Conservation (phyloP, 495 filamentous ascomycete species). For the Amphirosellinia nigrospora region DNA sequence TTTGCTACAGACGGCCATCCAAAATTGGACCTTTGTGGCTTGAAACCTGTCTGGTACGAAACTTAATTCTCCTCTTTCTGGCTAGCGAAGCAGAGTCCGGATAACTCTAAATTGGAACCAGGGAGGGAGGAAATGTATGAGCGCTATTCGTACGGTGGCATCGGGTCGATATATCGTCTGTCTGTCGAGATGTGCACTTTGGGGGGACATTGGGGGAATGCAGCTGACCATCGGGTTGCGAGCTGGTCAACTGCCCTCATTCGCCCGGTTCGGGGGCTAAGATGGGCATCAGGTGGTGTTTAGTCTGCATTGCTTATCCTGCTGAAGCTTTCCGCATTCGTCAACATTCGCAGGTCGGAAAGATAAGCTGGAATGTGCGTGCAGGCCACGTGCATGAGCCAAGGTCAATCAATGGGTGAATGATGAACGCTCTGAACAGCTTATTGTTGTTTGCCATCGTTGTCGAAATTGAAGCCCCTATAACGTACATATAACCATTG, state of each 20-base stretch:
- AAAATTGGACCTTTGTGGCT: conserved; percentile 27
- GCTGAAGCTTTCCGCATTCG: conserved; percentile 36
- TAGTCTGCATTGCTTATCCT: conserved; percentile 32
- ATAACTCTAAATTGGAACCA: conserved; percentile 6
- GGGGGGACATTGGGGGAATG: background rate
- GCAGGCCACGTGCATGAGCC: conserved; percentile 36
- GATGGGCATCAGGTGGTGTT: conserved; percentile 37
- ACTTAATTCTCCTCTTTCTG: conserved; percentile 21
- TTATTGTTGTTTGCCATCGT: background rate
- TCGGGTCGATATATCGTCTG: background rate
- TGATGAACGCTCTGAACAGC: background rate
- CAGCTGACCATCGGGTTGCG: conserved; percentile 3
- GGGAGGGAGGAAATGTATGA: background rate
- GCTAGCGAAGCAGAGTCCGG: conserved; percentile 12
- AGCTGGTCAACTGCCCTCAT: conserved; percentile 16
- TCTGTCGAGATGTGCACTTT: conserved; percentile 16
- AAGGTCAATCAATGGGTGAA: background rate
- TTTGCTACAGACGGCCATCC: conserved; percentile 24
- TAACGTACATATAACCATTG: background rate
- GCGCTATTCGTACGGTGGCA: background rate
- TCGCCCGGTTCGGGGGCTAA: conserved; percentile 24
- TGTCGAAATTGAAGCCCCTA: background rate
- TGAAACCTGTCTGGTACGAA: conserved; percentile 27
- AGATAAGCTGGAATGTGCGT: conserved; percentile 45
- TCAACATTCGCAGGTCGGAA: conserved; percentile 28